Evolutionary conservation across 352 stramenopile species (phyloP).

Genomic region (Globisporangium splendens): DNA sequence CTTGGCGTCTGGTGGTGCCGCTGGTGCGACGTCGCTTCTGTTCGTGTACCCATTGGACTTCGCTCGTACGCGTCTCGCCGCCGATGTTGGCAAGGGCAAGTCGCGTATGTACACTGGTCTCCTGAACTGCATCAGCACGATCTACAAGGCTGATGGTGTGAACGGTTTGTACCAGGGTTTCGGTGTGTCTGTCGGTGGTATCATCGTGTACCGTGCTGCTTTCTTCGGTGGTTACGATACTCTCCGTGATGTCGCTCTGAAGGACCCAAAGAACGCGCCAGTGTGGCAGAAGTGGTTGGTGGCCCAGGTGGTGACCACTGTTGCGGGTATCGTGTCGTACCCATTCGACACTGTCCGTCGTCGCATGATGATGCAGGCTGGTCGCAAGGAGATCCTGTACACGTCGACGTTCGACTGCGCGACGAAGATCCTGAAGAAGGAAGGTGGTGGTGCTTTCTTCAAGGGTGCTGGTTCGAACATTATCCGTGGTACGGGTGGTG

Average conservation of each 20-base stretch:
- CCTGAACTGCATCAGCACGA: slow-evolving; percentile 96
- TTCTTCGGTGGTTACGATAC: slow-evolving; percentile 99
- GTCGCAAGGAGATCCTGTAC: slow-evolving; percentile 97
- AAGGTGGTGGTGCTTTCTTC: slow-evolving; percentile 96
- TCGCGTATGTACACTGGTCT: slow-evolving; percentile 97
- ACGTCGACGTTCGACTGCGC: slow-evolving; percentile 96
- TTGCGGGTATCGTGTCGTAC: slow-evolving; percentile 94
- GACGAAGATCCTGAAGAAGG: slow-evolving; percentile 95
- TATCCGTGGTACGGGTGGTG: slow-evolving; percentile 97
- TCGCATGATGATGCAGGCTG: slow-evolving; percentile 98
- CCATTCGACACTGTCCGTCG: slow-evolving; percentile 95
- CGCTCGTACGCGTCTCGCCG: slow-evolving; percentile 97
- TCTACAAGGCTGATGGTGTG: slow-evolving; percentile 90
- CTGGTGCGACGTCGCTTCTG: slow-evolving; percentile 94
- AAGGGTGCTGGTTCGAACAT: slow-evolving; percentile 98
- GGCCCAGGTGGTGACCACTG: slow-evolving; percentile 89
- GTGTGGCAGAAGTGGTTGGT: slow-evolving; percentile 91
- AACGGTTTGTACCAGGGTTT: slow-evolving; percentile 98
- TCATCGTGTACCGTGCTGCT: slow-evolving; percentile 97
- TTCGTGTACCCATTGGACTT: slow-evolving; percentile 99
- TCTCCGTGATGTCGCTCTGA: slow-evolving; percentile 85
- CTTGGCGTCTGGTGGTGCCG: slow-evolving; percentile 96
- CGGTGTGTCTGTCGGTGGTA: slow-evolving; percentile 97
- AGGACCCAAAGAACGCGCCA: slow-evolving; percentile 81
- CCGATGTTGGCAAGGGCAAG: slow-evolving; percentile 97